These are phyloP conservation scores for Nakazawaea ernobii DNA, from an alignment of 805 yeast species.

Conservation along the genomic window DNA sequence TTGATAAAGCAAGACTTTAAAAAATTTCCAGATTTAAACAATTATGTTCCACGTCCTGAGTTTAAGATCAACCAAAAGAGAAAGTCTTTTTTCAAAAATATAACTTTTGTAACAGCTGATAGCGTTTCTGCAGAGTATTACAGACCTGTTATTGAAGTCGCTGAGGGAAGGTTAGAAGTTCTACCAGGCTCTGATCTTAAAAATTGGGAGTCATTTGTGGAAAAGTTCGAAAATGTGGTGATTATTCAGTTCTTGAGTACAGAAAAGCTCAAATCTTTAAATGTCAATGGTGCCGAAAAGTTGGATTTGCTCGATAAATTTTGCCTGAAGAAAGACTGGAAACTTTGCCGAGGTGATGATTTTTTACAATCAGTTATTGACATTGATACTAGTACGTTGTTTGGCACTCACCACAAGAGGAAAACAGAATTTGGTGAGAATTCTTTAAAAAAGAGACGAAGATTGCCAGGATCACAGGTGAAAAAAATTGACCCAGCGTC, in stretches of 20 bases:
- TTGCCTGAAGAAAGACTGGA: not conserved
- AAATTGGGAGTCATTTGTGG: not conserved
- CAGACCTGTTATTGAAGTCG: conserved; percentile 1
- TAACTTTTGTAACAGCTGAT: conserved; percentile 7
- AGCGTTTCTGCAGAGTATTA: not conserved
- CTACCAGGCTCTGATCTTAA: not conserved
- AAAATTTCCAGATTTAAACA: conserved; percentile 1
- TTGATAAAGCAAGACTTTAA: not conserved
- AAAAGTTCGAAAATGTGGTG: not conserved
- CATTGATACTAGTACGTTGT: not conserved
- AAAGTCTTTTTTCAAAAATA: not conserved
- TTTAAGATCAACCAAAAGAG: not conserved
- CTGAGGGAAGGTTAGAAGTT: conserved; percentile 1
- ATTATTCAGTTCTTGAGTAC: conserved; percentile 3
- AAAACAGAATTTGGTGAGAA: not conserved
- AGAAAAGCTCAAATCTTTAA: conserved; percentile 1
- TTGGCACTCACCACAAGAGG: conserved; percentile 4
- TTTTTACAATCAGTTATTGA: conserved; percentile 3
- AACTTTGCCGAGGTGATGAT: conserved; percentile 6
- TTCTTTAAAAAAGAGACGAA: not conserved
- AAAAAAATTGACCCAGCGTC: conserved; percentile 3
- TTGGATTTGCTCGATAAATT: not conserved
- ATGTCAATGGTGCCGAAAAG: not conserved
- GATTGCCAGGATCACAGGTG: not conserved
- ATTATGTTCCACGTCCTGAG: not conserved